phyloP scores from a whole-genome alignment of 345 rosid genomes.

The Linum lewisii region DNA sequence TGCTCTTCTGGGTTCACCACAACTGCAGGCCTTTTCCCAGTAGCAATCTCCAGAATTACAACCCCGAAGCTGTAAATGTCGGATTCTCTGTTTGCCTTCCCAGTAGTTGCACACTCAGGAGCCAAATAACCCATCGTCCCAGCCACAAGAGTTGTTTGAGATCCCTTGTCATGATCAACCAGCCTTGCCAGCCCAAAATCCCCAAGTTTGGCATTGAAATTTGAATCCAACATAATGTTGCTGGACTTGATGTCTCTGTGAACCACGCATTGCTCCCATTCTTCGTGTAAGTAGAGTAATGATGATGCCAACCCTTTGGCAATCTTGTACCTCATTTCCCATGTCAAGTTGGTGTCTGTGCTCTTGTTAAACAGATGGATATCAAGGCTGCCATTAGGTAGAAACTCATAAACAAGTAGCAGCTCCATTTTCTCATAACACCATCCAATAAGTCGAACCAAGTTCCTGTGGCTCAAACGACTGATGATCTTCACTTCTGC shows the following conservation, averaged over 20 bases:
- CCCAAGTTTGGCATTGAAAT: not conserved
- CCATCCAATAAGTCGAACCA: not conserved
- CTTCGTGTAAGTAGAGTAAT: not conserved
- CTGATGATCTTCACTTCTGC: not conserved
- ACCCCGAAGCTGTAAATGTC: not conserved
- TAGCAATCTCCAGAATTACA: not conserved
- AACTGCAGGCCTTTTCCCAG: not conserved
- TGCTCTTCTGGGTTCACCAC: not conserved
- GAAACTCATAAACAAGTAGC: not conserved
- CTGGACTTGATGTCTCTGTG: not conserved
- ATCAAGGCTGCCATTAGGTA: not conserved
- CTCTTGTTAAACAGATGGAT: not conserved
- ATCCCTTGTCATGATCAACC: not conserved
- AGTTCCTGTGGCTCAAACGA: not conserved
- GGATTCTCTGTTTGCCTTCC: not conserved
- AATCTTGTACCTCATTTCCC: constrained; percentile 3
- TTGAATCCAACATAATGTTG: not conserved
- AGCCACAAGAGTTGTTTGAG: not conserved
- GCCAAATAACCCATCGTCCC: constrained; percentile 4
- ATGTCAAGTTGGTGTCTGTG: not conserved
- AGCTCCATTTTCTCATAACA: not conserved
- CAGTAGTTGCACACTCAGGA: not conserved
- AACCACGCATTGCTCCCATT: constrained; percentile 3
- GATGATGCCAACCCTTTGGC: not conserved
- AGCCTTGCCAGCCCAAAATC: not conserved